Evolutionary conservation across 2,329 filamentous ascomycete genomes (phyloP).

Genomic region (Arachnopeziza araneosa): DNA sequence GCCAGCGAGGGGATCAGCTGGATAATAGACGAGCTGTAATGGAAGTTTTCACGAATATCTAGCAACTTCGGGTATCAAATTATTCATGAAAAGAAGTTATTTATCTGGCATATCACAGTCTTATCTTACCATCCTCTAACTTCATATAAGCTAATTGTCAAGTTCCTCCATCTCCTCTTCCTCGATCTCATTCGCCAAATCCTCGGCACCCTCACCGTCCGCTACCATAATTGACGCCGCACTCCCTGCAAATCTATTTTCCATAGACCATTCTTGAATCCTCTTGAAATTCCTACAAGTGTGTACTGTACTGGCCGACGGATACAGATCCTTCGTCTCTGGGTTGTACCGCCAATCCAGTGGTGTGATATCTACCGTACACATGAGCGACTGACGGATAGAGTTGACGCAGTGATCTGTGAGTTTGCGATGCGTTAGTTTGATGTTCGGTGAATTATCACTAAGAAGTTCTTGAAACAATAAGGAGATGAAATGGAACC

Average conservation of each 20-base stretch:
- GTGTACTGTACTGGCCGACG: neutral
- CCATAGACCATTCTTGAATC: neutral
- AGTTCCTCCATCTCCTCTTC: too few relatives aligned
- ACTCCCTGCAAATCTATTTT: neutral
- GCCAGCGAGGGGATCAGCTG: neutral
- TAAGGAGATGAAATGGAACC: neutral
- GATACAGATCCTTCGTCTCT: neutral
- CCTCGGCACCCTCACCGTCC: neutral
- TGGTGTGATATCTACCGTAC: neutral
- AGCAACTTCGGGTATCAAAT: too few relatives aligned
- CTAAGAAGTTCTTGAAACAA: neutral
- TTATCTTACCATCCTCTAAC: too few relatives aligned
- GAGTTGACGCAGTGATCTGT: neutral
- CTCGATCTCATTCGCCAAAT: too few relatives aligned
- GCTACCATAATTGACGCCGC: neutral
- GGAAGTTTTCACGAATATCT: too few relatives aligned
- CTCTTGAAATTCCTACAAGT: neutral
- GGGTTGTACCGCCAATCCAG: neutral
- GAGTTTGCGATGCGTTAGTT: neutral
- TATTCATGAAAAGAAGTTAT: too few relatives aligned
- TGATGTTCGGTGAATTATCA: neutral
- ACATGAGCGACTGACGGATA: neutral
- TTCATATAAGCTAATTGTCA: too few relatives aligned
- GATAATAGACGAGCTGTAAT: neutral
- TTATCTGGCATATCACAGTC: too few relatives aligned